A percentile compares a stretch with the other conserved stretches of the same genome.
Conservation (phyloP, 176 grass and related monocot species). For the bread wheat (Triticum aestivum) region DNA sequence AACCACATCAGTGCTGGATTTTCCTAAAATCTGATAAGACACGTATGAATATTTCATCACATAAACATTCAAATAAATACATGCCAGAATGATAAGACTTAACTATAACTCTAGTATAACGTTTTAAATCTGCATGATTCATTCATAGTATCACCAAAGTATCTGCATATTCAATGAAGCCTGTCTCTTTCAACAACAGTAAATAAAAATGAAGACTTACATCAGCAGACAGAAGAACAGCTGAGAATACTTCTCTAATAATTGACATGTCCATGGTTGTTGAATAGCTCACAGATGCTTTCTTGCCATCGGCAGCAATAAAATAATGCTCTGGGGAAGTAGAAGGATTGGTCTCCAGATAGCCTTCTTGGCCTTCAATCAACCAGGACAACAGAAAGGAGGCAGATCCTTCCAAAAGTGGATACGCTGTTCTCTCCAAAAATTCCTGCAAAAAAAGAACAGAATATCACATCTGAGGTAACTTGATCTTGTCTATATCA, state of each 20-base stretch:
- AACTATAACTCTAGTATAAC: neutral
- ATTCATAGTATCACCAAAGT: neutral
- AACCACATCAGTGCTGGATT: constrained; percentile 56
- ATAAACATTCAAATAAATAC: constrained; percentile 18
- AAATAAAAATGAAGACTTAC: constrained; percentile 35
- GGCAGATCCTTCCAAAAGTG: constrained; percentile 80
- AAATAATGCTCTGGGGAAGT: constrained; percentile 94
- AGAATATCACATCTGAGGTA: constrained; percentile 8
- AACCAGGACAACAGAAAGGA: constrained; percentile 87
- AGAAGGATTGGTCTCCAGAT: constrained; percentile 85
- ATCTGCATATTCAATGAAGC: neutral
- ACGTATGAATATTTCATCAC: neutral
- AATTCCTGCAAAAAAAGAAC: constrained; percentile 46
- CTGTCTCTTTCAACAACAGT: neutral
- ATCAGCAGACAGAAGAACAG: constrained; percentile 61
- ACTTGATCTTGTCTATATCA: neutral
- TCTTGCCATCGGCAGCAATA: constrained; percentile 73
- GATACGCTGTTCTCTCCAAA: constrained; percentile 80
- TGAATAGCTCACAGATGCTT: constrained; percentile 85
- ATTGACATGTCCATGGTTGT: constrained; percentile 91
- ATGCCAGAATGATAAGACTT: constrained; percentile 6
- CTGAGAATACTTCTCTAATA: constrained; percentile 78
- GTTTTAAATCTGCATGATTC: constrained; percentile 2
- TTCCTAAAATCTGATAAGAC: constrained; percentile 62
- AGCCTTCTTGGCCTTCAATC: constrained; percentile 48